Percentiles rank a stretch among this genome's conserved stretches.
phyloP scores from a whole-genome alignment of 2,329 filamentous ascomycete genomes.

The Sarocladiaceae sp. region DNA sequence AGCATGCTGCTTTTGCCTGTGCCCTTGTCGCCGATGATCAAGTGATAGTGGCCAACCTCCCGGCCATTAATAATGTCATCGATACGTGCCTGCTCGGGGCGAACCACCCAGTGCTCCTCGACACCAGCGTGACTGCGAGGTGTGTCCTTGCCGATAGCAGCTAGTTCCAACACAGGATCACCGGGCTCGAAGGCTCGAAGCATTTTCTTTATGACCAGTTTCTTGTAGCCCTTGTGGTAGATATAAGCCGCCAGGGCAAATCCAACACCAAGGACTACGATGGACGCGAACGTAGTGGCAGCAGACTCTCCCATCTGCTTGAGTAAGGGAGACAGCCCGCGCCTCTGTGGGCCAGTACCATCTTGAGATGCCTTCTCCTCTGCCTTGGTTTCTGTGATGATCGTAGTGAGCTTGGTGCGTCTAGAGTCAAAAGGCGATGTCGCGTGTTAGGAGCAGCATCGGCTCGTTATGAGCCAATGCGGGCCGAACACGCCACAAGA shows the following conservation, averaged over 20 bases:
- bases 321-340: slow-evolving; percentile 24
- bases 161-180: slow-evolving; percentile 80
- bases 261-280: slow-evolving; percentile 61
- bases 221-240: slow-evolving; percentile 84
- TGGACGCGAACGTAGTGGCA: slow-evolving; percentile 68
- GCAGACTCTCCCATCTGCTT: slow-evolving; percentile 68
- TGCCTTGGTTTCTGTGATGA: not conserved
- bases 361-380: not conserved
- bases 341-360: slow-evolving; percentile 20
- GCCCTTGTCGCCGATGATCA: slow-evolving; percentile 91
- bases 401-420: not conserved
- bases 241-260: slow-evolving; percentile 64
- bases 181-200: slow-evolving; percentile 85
- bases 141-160: slow-evolving; percentile 55
- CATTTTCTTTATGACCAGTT: slow-evolving; percentile 87
- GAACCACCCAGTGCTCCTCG: slow-evolving; percentile 61
- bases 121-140: slow-evolving; percentile 36
- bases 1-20: slow-evolving; percentile 97
- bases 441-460: too few relatives aligned
- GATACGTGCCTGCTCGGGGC: slow-evolving; percentile 75
- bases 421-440: too few relatives aligned
- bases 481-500: not conserved
- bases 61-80: slow-evolving; percentile 75
- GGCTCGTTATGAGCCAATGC: too few relatives aligned
- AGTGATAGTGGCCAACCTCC: slow-evolving; percentile 75